Conservation (phyloP, 2,329 filamentous ascomycete genomes). For the Penicillium sp. region DNA sequence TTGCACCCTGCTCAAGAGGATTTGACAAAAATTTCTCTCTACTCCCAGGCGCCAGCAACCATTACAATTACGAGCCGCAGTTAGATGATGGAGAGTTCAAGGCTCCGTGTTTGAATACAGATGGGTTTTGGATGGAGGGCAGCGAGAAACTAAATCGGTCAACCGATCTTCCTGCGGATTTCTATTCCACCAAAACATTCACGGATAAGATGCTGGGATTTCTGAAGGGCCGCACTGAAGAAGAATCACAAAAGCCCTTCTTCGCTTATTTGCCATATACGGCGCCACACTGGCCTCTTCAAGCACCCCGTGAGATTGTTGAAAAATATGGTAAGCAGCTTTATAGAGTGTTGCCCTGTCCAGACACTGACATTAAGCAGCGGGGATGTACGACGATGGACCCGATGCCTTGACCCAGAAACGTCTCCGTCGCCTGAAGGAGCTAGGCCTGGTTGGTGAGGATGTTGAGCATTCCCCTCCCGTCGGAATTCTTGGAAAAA, state of each 20-base stretch:
- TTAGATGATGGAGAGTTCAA: neutral
- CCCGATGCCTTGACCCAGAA: conserved; percentile 48
- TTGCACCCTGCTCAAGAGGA: conserved; percentile 16
- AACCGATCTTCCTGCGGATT: neutral
- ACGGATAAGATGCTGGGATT: conserved; percentile 30
- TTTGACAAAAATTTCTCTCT: conserved; percentile 30
- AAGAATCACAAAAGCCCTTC: conserved; percentile 44
- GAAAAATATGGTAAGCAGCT: conserved; percentile 16
- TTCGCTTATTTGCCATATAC: conserved; percentile 51
- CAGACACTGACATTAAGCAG: conserved; percentile 44
- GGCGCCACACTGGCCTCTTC: conserved; percentile 55
- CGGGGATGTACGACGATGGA: conserved; percentile 48
- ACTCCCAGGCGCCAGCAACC: conserved; percentile 31
- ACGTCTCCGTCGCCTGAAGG: conserved; percentile 47
- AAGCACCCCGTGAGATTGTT: conserved; percentile 44
- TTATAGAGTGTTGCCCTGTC: conserved; percentile 19
- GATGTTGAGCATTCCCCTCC: neutral
- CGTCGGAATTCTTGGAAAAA: neutral
- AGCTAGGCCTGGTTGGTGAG: conserved; percentile 42
- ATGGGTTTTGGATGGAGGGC: neutral
- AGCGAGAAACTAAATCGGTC: neutral
- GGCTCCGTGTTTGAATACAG: neutral
- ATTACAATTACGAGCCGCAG: conserved; percentile 34
- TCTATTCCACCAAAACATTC: conserved; percentile 1
- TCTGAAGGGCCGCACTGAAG: conserved; percentile 31